phyloP scores from a whole-genome alignment of 495 filamentous ascomycete species.

The Bathelium albidoporum region DNA sequence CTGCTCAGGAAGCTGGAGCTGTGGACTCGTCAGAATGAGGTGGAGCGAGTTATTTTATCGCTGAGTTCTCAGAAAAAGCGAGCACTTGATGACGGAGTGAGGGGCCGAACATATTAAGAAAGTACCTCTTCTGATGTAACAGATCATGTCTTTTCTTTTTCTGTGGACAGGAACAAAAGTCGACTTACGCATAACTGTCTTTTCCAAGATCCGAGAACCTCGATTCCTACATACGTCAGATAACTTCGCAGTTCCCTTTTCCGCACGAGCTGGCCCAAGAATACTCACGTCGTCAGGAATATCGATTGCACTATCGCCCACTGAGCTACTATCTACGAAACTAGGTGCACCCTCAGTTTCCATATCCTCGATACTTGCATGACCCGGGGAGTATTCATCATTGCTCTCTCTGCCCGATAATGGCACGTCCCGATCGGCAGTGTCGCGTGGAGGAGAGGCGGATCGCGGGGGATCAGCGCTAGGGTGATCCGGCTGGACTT shows the following conservation, averaged over 20 bases:
- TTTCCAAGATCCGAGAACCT: conserved; percentile 2
- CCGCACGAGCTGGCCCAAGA: background rate
- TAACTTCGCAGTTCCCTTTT: background rate
- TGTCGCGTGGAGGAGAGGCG: background rate
- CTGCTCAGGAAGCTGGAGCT: conserved; percentile 2
- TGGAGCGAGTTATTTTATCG: background rate
- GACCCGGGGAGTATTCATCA: background rate
- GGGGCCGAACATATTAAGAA: too few species aligned
- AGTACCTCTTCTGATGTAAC: too few species aligned
- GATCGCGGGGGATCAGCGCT: conserved; percentile 3
- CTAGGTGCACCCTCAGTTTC: background rate
- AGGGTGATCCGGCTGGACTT: background rate
- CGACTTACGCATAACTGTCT: conserved; percentile 1
- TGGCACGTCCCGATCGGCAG: background rate
- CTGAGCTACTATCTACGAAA: background rate
- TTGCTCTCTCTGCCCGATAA: background rate
- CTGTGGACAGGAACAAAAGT: background rate
- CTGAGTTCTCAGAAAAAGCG: background rate
- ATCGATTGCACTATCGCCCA: background rate
- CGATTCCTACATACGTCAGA: background rate
- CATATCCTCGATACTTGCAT: background rate
- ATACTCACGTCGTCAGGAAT: background rate
- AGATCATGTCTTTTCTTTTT: background rate
- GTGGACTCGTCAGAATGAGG: background rate
- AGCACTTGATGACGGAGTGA: too few species aligned